These are phyloP conservation scores for Neofusicoccum laricinum DNA, from an alignment of 2,329 filamentous ascomycete species.

Conservation along the genomic window DNA sequence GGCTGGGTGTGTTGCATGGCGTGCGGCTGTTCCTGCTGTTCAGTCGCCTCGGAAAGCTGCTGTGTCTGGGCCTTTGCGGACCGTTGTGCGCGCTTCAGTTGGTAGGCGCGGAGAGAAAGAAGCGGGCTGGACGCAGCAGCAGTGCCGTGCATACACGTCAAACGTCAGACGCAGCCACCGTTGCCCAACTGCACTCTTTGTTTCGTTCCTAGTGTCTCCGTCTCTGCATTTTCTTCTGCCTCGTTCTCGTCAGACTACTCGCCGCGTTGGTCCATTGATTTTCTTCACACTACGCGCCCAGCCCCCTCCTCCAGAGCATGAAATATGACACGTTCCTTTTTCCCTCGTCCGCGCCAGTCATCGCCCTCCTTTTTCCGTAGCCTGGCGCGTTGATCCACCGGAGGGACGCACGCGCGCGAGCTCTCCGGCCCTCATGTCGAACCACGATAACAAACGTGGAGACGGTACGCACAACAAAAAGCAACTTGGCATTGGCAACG, in stretches of 20 bases:
- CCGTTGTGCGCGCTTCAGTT: background rate
- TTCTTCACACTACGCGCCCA: conserved; percentile 8
- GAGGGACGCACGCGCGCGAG: background rate
- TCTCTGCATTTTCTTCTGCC: conserved; percentile 12
- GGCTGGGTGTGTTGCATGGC: background rate
- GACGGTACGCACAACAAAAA: conserved; percentile 1
- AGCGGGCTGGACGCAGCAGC: background rate
- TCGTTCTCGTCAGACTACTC: conserved; percentile 3
- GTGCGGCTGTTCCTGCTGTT: background rate
- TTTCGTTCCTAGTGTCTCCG: conserved; percentile 1
- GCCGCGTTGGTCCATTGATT: background rate
- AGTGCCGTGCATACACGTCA: conserved; percentile 9
- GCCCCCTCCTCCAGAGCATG: background rate
- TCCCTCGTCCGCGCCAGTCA: background rate
- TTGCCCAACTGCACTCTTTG: background rate
- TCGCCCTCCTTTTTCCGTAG: background rate
- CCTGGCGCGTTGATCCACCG: background rate
- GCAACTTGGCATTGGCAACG: background rate
- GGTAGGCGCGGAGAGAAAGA: background rate
- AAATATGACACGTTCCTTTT: conserved; percentile 11
- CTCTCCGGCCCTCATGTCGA: background rate
- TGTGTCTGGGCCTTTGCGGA: background rate
- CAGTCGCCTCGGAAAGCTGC: background rate
- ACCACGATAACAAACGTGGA: conserved; percentile 12
- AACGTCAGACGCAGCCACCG: conserved; percentile 4